Percentiles rank a stretch among this genome's conserved stretches.
These are phyloP conservation scores for Rubroshorea leprosula DNA, from an alignment of 345 rosid species.

Conservation along the genomic window DNA sequence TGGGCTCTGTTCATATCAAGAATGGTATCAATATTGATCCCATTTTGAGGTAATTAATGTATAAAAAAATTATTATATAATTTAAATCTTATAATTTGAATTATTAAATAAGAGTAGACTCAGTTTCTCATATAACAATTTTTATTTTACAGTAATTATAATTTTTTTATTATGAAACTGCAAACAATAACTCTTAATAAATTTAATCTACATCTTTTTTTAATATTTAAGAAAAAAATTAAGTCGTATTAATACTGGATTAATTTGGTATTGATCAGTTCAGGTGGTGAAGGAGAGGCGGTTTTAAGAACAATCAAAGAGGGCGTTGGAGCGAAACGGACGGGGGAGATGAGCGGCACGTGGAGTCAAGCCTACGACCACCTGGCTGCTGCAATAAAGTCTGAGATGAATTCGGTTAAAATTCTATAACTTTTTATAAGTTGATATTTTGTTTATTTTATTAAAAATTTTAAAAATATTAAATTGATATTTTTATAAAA, in stretches of 20 bases:
- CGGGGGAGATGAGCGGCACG: conserved; percentile 37
- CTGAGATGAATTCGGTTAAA: conserved; percentile 38
- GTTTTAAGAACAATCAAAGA: conserved; percentile 44
- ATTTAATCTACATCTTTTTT: too few relatives aligned
- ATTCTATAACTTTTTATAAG: too few relatives aligned
- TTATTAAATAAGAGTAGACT: background rate
- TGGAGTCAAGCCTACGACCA: conserved; percentile 56
- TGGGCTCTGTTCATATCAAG: conserved; percentile 50
- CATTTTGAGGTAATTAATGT: conserved; percentile 45
- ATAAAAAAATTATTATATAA: too few relatives aligned
- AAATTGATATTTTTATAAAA: too few relatives aligned
- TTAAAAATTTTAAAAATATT: too few relatives aligned
- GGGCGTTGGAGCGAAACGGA: conserved; percentile 51
- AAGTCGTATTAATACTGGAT: too few relatives aligned
- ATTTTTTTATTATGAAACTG: too few relatives aligned
- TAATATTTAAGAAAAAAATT: too few relatives aligned
- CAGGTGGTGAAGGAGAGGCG: conserved; percentile 62
- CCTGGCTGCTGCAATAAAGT: conserved; percentile 51
- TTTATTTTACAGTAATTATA: background rate
- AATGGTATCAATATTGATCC: conserved; percentile 43
- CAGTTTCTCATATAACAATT: background rate
- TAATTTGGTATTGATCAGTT: too few relatives aligned
- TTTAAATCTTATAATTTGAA: too few relatives aligned
- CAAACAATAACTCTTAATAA: too few relatives aligned
- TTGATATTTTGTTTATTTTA: too few relatives aligned